These are phyloP conservation scores for Bombardia bombarda DNA, from an alignment of 495 filamentous ascomycete species.

Conservation along the genomic window DNA sequence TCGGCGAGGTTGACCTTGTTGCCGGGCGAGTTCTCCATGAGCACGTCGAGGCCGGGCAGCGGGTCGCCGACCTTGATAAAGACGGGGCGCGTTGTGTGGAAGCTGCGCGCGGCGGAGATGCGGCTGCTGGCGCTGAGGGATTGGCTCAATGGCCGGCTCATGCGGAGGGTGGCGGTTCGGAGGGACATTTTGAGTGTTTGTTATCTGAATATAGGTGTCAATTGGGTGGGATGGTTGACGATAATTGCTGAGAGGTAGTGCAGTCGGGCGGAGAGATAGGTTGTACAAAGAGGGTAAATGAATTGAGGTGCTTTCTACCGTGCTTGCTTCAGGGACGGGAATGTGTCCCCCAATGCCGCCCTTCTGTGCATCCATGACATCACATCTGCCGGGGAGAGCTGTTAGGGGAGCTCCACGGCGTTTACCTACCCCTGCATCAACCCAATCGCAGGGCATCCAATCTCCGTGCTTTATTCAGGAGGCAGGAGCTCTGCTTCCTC, in stretches of 20 bases:
- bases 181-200: not conserved
- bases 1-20: slow-evolving; percentile 81
- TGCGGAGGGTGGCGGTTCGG: not conserved
- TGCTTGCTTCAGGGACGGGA: too few relatives aligned
- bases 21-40: slow-evolving; percentile 58
- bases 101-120: slow-evolving; percentile 24
- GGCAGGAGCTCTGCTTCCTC: too few relatives aligned
- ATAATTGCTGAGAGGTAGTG: not conserved
- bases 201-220: not conserved
- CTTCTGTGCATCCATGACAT: too few relatives aligned
- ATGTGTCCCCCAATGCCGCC: too few relatives aligned
- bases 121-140: not conserved
- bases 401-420: too few relatives aligned
- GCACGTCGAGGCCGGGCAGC: slow-evolving; percentile 51
- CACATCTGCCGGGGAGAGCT: too few relatives aligned
- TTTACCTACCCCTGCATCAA: too few relatives aligned
- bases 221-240: not conserved
- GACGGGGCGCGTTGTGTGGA: slow-evolving; percentile 44
- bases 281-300: too few relatives aligned
- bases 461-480: too few relatives aligned
- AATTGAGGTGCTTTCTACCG: too few relatives aligned
- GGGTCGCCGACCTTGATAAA: slow-evolving; percentile 53
- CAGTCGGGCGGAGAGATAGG: too few relatives aligned
- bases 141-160: not conserved
- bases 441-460: too few relatives aligned